Conservation (phyloP, 108 stramenopile species). For the Nitzschia inconspicua region DNA sequence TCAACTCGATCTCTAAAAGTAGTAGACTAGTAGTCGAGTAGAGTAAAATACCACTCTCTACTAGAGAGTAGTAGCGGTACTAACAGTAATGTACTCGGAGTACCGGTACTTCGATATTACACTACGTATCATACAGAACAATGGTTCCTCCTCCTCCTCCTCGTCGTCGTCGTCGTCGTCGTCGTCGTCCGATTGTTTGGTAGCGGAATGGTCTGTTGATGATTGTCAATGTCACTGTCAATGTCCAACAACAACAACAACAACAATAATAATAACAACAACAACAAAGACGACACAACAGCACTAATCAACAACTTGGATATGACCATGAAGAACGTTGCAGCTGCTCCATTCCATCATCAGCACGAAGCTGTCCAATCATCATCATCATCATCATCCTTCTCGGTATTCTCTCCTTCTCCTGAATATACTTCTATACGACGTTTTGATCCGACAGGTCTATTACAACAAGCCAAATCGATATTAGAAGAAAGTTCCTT, state of each 20-base stretch:
- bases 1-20: too few relatives aligned
- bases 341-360: background rate
- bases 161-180: too few relatives aligned
- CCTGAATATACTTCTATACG: background rate
- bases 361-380: background rate
- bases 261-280: slow-evolving; percentile 3
- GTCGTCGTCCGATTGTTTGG: too few relatives aligned
- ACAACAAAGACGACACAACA: background rate
- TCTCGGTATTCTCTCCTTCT: background rate
- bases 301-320: background rate
- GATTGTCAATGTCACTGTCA: background rate
- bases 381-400: background rate
- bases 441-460: background rate
- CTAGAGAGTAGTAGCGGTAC: too few relatives aligned
- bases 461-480: slow-evolving; percentile 8
- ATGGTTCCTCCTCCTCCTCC: too few relatives aligned
- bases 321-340: background rate
- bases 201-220: too few relatives aligned
- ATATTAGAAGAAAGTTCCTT: slow-evolving; percentile 34
- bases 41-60: too few relatives aligned
- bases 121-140: too few relatives aligned
- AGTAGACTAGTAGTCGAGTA: too few relatives aligned
- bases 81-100: too few relatives aligned
- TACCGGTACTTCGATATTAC: too few relatives aligned
- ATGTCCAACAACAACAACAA: background rate